These are phyloP conservation scores for Diaporthe citrichinensis DNA, from an alignment of 2,329 filamentous ascomycete species.

Conservation along the genomic window DNA sequence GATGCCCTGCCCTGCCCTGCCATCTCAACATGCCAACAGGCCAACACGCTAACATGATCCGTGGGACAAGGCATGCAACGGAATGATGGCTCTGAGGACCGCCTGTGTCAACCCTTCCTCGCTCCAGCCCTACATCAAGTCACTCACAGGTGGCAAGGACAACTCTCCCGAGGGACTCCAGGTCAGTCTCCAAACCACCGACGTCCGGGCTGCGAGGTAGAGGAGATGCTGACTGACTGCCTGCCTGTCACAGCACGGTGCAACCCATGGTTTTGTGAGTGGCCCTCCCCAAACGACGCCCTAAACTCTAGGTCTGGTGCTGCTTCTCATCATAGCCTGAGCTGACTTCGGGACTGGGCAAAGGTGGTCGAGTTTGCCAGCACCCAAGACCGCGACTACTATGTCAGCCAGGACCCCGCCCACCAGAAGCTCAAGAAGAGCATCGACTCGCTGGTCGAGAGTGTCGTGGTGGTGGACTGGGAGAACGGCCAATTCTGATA, in stretches of 20 bases:
- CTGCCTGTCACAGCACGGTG: conserved; percentile 1
- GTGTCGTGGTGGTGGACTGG: conserved; percentile 72
- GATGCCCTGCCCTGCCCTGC: background rate
- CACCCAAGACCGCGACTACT: conserved; percentile 76
- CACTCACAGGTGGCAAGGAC: conserved; percentile 70
- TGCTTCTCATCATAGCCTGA: background rate
- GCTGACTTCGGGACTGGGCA: background rate
- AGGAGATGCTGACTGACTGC: background rate
- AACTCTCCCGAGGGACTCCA: conserved; percentile 73
- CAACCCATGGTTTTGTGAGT: conserved; percentile 24
- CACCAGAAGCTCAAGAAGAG: conserved; percentile 71
- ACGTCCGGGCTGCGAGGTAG: background rate
- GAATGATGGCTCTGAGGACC: conserved; percentile 63
- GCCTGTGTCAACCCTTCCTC: conserved; percentile 73
- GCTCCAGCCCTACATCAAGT: conserved; percentile 70
- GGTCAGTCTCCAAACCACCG: conserved; percentile 54
- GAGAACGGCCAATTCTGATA: conserved; percentile 53
- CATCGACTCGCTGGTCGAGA: conserved; percentile 62
- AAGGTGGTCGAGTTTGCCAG: conserved; percentile 73
- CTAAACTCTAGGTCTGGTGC: background rate
- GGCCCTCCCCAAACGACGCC: background rate
- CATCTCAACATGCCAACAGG: background rate
- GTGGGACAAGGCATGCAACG: conserved; percentile 47
- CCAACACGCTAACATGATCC: background rate
- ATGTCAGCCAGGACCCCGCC: conserved; percentile 72